Evolutionary conservation across 2,329 filamentous ascomycete genomes (phyloP), one percentile per base, ranked within the genome.

Genomic region (Fusarium sp.): DNA sequence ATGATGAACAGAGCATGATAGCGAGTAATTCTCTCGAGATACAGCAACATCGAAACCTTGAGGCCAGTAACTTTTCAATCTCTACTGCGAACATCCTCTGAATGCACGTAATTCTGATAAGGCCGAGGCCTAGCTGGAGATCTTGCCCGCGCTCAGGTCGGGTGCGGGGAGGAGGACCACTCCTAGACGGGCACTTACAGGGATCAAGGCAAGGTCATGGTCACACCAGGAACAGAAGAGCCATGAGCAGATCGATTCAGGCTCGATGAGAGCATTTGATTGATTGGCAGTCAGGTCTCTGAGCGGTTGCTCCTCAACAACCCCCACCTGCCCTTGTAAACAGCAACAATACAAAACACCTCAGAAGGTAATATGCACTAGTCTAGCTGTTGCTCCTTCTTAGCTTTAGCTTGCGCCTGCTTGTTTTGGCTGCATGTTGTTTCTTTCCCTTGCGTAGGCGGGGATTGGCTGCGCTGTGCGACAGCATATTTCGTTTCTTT

Each of bases 251-350:
- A 61, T 72, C 56, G 61, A 58, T 61, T 66, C 55, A 47, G 61
- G 55, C 49, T 55, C 43, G 37, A 66, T 66, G 62, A 34, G 27
- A 49, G 43, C 48, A 47, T 61, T 68, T 54, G 55, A 65, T 49
- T 71, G 68, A 70, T 71, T 65, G 51, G 68, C 55, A 68, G 40
- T 45, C 42, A 62, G 48, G 47, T 59, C 27, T 55, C 32, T 55
- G 43, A 48, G 63, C 40, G 61, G 65, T 74, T 74, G 72, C 72
- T 72, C 68, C 68, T 71, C 71, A 73, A 70, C 72, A 66, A 72
- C 66, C 72, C 72, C 63, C 63, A 66, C 72, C 66, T 62, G 47
- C 23, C 55, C 49, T 68, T 37, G 55, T 71, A 73, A 70, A 72
- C 57, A 64, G 67, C 49, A 72, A 67, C 67, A 55, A 51, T 51